Evolutionary conservation across 2,329 filamentous ascomycete species (phyloP), one percentile per base, ranked within the genome.

Genomic region (Phaeosphaeria sp.): DNA sequence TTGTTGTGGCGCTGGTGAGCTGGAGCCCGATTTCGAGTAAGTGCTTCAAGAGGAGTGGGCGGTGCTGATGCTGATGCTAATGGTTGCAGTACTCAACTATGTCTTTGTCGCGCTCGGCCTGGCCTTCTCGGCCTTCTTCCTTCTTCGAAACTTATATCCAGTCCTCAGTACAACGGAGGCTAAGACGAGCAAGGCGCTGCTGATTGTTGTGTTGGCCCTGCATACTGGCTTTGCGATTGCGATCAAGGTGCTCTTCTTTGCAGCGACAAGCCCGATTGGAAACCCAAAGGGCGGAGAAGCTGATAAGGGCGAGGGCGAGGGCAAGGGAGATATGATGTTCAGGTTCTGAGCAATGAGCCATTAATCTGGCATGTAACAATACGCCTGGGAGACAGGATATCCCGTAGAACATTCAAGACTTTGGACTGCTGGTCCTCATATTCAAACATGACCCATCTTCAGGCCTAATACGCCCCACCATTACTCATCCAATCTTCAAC

Each of bases 171-270:
- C 94, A 47, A 97, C 93, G 33, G 95, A 98, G 78, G 88, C 89
- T 61, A 92, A 97, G 82, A 93, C 91, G 22, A 95, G 91, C 79
- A 96, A 96, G 84, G 84, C 92, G 21, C 80, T 99, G 61, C 83
- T 99, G 58, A 82, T 98, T 52, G 82, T 94, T 21, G 93, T 99
- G 23, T 85, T 98, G 27, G 84, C 86, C 27, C 82, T 98, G 62
- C 95, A 99, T 80, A 89, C 93, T 25, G 95, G 90, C n/a, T 83
- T 99, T 65, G 87, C 94, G 1, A 87, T 98, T 69, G 91, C 94
- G 4, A 98, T 99, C 79, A 98, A 98, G 84, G 89, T 97, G 58
- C 81, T 98, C 25, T 98, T 98, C 85, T 99, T 99, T 79, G 93
- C 93, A 67, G 85, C 81, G 59, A 84, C 71, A 11, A 78, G 75